Evolutionary conservation across 169 alveolate species (phyloP), one percentile per base, ranked within the genome.

Genomic region (Plasmodium cynomolgi): DNA sequence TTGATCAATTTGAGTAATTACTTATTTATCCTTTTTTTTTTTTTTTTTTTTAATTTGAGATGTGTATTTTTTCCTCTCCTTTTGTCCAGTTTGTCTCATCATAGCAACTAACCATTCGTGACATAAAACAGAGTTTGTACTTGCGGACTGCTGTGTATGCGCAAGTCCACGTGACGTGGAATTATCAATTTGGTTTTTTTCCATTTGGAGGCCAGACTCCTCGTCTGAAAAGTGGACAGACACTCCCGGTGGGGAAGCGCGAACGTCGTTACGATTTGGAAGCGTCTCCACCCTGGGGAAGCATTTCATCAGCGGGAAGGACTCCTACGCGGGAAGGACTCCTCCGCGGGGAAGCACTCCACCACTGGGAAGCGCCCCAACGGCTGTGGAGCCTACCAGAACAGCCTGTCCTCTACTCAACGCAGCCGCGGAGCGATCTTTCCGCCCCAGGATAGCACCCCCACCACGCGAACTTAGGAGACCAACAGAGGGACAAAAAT

Each of bases 401-500:
- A 15, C 8, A 47, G 0, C 58, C 58, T 47, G 7, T 41, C 50
- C 50, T n/a, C 50, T 7, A 0, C 3, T 15, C 5, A 58, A 23
- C 6, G 73, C 33, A 58, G 9, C 31, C 29, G 31, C 73, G 1
- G 9, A 62, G 29, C 13, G 37, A 62, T 6, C 84, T 17, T 7
- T 41, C 44, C 15, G n/a, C 33, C 62, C 31, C 29, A 80, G 29
- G 47, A 17, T 11, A 8, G 47, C 9, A 11, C 33, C 86, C 73
- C 37, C 73, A 34, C 39, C 73, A 20, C 41, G 75, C 29, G 41
- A 23, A 23, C 75, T 50, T 17, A 81, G 23, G 50, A 83, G 33
- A 26, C 37, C 4, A 68, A 50, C n/a, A 39, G 37, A 58, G 44
- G 72, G 77, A 54, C 26, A 85, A 91, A 91, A 91, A 91, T 91